Percentiles rank a stretch among this genome's conserved stretches.
These are phyloP conservation scores for Camellia oleifera DNA, from an alignment of 179 eudicot genomes.

Conservation along the genomic window DNA sequence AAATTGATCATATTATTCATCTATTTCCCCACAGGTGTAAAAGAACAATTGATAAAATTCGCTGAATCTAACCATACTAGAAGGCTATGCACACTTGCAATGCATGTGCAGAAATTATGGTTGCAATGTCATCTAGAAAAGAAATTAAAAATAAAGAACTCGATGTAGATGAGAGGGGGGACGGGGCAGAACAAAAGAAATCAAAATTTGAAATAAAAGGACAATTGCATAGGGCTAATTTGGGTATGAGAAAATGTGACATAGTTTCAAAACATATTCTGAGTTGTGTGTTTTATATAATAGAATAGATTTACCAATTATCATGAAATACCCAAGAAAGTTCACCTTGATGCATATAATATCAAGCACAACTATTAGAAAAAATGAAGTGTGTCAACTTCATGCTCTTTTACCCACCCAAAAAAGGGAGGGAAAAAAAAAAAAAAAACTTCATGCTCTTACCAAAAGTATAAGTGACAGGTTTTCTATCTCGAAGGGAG, in stretches of 20 bases:
- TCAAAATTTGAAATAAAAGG: too few species aligned
- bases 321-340: neutral
- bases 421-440: too few species aligned
- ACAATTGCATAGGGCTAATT: too few species aligned
- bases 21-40: neutral
- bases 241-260: too few species aligned
- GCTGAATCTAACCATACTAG: neutral
- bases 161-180: too few species aligned
- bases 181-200: too few species aligned
- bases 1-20: neutral
- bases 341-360: neutral
- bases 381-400: neutral
- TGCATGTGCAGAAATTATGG: too few species aligned
- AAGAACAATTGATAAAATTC: neutral
- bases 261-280: too few species aligned
- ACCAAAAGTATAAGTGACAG: conserved; percentile 96
- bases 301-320: neutral
- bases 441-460: conserved; percentile 23
- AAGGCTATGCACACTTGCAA: too few species aligned
- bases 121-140: too few species aligned
- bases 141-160: too few species aligned
- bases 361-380: neutral
- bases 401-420: conserved; percentile 20
- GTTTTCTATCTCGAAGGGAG: conserved; percentile 90
- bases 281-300: too few species aligned